Conservation (phyloP, 768 basidiomycete species). For the Boletus huronensis region DNA sequence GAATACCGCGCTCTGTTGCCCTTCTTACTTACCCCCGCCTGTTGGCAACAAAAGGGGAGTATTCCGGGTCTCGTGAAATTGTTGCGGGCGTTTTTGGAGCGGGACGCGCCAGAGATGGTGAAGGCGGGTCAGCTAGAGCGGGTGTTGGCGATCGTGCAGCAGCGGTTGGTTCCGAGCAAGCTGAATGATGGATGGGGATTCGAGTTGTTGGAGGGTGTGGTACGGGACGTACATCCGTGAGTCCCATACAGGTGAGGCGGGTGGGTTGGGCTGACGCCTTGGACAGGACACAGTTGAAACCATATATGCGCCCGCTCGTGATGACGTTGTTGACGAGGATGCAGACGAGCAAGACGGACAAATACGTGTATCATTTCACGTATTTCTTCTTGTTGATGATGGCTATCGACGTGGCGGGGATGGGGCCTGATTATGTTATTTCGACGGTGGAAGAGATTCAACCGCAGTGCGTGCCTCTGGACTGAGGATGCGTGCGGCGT, state of each 20-base stretch:
- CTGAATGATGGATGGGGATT: conserved; percentile 89
- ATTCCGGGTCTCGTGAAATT: conserved; percentile 91
- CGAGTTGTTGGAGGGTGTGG: conserved; percentile 78
- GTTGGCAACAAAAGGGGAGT: conserved; percentile 94
- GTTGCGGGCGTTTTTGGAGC: conserved; percentile 75
- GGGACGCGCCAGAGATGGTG: conserved; percentile 67
- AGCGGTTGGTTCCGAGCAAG: conserved; percentile 84
- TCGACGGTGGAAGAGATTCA: conserved; percentile 82
- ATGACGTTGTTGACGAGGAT: conserved; percentile 81
- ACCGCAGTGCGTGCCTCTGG: conserved; percentile 50
- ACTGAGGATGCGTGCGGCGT: not conserved
- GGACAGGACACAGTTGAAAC: conserved; percentile 57
- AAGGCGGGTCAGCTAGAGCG: conserved; percentile 67
- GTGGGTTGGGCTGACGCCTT: not conserved
- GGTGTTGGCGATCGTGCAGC: conserved; percentile 86
- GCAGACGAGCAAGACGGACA: conserved; percentile 86
- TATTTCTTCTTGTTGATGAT: conserved; percentile 73
- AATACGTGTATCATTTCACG: conserved; percentile 78
- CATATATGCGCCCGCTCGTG: conserved; percentile 70
- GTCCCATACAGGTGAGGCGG: conserved; percentile 27
- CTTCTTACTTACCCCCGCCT: conserved; percentile 76
- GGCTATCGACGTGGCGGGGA: conserved; percentile 68
- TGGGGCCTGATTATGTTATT: conserved; percentile 79
- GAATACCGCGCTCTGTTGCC: conserved; percentile 79
- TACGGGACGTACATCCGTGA: conserved; percentile 71